Conservation (phyloP, 495 filamentous ascomycete species). For the Tuber aestivum region DNA sequence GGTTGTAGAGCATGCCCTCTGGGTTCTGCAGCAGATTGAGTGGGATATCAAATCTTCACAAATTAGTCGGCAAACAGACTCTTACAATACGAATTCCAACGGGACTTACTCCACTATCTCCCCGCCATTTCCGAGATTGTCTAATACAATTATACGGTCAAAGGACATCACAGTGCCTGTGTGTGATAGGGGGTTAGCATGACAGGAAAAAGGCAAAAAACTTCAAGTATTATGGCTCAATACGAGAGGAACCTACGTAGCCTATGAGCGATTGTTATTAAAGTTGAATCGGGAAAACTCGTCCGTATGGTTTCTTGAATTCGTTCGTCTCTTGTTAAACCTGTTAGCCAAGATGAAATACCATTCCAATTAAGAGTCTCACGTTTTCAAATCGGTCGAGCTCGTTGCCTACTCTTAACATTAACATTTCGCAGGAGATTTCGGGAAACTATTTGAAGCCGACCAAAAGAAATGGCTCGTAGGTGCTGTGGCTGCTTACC, state of each 20-base stretch:
- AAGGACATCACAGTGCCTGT: slow-evolving; percentile 36
- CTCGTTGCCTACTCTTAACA: slow-evolving; percentile 24
- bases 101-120: slow-evolving; percentile 34
- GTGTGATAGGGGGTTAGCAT: neutral
- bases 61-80: slow-evolving; percentile 13
- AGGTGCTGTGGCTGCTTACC: slow-evolving; percentile 8
- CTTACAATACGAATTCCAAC: neutral
- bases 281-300: slow-evolving; percentile 28
- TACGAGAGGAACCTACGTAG: slow-evolving; percentile 13
- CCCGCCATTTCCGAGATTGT: slow-evolving; percentile 35
- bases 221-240: neutral
- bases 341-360: neutral
- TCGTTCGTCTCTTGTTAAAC: slow-evolving; percentile 29
- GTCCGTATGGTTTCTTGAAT: slow-evolving; percentile 32
- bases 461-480: neutral
- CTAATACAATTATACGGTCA: slow-evolving; percentile 31
- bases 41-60: slow-evolving; percentile 31
- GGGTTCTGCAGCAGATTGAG: slow-evolving; percentile 28
- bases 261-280: slow-evolving; percentile 34
- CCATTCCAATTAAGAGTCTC: slow-evolving; percentile 10
- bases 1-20: slow-evolving; percentile 14
- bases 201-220: neutral
- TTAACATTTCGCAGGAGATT: slow-evolving; percentile 11
- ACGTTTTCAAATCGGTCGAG: slow-evolving; percentile 36
- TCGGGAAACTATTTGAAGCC: slow-evolving; percentile 21